phyloP scores from a whole-genome alignment of 2,329 filamentous ascomycete genomes.

The Cladosporium sp. region DNA sequence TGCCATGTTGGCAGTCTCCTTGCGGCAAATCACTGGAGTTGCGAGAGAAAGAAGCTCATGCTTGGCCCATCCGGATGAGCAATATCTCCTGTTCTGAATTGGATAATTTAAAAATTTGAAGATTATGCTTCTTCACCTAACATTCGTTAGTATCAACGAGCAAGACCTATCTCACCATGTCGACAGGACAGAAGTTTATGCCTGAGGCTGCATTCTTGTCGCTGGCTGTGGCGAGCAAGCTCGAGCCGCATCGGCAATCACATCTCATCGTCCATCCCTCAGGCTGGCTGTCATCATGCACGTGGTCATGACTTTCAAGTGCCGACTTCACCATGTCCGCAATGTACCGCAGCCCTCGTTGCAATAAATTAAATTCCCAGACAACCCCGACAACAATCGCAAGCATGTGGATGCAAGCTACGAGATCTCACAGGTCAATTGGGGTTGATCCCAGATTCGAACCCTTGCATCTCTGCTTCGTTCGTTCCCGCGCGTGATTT shows the following conservation, averaged over 20 bases:
- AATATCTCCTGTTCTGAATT: too few relatives aligned
- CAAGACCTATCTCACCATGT: too few relatives aligned
- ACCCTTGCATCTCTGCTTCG: not conserved
- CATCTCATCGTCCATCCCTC: not conserved
- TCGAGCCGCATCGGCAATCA: not conserved
- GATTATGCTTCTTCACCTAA: too few relatives aligned
- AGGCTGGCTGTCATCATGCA: not conserved
- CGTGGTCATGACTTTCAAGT: not conserved
- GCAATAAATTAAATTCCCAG: constrained; percentile 4
- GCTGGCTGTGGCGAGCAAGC: not conserved
- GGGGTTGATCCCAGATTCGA: not conserved
- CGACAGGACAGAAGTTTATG: not conserved
- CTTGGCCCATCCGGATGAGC: too few relatives aligned
- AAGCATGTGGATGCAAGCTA: not conserved
- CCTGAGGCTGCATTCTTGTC: not conserved
- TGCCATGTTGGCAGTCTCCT: constrained; percentile 13
- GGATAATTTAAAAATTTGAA: too few relatives aligned
- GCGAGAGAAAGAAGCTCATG: too few relatives aligned
- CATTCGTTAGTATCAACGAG: too few relatives aligned
- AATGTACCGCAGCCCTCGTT: not conserved
- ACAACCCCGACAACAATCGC: not conserved
- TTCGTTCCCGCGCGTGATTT: too few relatives aligned
- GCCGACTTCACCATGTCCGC: not conserved
- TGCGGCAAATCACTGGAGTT: too few relatives aligned
- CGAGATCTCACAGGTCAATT: not conserved